Evolutionary conservation across 208 protist genomes (phyloP), one percentile per base, ranked within the genome.

Genomic region (Leishmania braziliensis): DNA sequence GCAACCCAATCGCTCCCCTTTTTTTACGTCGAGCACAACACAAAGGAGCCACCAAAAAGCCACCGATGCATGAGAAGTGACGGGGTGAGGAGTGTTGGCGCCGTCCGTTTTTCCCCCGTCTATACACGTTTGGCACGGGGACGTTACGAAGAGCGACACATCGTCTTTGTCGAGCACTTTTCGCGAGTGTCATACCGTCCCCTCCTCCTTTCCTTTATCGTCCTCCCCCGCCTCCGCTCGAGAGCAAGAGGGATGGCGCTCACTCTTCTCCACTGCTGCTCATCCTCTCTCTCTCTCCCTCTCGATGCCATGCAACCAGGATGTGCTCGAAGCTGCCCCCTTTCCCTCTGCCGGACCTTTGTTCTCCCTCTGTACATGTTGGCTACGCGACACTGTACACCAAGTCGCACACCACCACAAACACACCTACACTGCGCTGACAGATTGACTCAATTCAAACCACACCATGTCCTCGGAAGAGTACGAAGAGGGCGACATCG

Each of bases 381-480:
- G 12, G 51, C 51, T 33, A 33, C 23, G 2, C 20, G 23, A 46
- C 18, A 1, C 50, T 62, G 48, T 76, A 62, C n/a, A 36, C 16
- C 48, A 62, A 46, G 51, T 46, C 72, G 53, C n/a, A 58, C 29
- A 58, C 1, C 23, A 20, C 4, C 72, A 43, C 5, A 18, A n/a
- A 62, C 51, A 8, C 33, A 60, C 51, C 12, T 23, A 75, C 43
- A 81, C n/a, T n/a, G 9, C 9, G n/a, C n/a, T 33, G 39, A 18
- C n/a, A 12, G 8, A 23, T 39, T 39, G 23, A 56, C 14, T 56
- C 39, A 33, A 6, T 16, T 62, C n/a, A 5, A 18, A 39, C n/a
- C 29, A 36, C 56, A 51, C 12, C 12, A 71, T 83, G 66, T 69
- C 51, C 9, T 65, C 73, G 2, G 80, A 76, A 33, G 63, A 84